Evolutionary conservation across 331 rosid genomes (phyloP), one percentile per base, ranked within the genome.

Genomic region (Acacia pycnantha): DNA sequence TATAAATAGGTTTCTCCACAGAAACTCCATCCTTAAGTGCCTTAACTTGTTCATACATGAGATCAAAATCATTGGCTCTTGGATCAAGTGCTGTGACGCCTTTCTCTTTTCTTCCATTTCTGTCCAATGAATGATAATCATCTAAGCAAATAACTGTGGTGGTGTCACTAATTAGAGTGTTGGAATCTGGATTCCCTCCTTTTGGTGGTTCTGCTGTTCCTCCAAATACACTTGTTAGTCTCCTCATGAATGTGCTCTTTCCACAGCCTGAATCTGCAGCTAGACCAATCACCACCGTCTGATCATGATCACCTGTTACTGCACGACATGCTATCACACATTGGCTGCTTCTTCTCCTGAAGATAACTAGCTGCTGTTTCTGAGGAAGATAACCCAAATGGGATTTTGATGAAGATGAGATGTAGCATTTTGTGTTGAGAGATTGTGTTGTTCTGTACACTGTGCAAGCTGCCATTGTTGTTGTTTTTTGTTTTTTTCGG

Each of bases 261-360:
- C 99, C 99, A 76, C 99, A 96, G 0, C 99, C 99, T 1, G 99
- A 96, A 82, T 96, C 99, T 0, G 99, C 99, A 4, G 99, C 99
- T 0, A 96, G 86, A 47, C 99, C 99, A 74, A 96, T 96, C 88
- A 96, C 99, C 40, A 94, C 80, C 2, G 99, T 96, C 89, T 92
- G 90, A 61, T 74, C 91, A 69, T 93, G 91, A 61, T 77, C 91
- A 65, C 85, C 80, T 5, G 79, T 90, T 0, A 86, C 31, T 70
- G 74, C 19, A 40, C 51, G 70, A 85, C 99, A 96, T 78, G 91
- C 88, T 86, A 93, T 86, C 78, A 90, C 75, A 53, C 78, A 88
- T 11, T 83, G 78, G 76, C 62, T 67, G 85, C 44, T 31, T 16
- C 76, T 37, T 19, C 77, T 85, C 14, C 47, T 86, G 90, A 83